These are phyloP conservation scores for Annulohypoxylon bovei DNA, from an alignment of 495 filamentous ascomycete genomes.

Conservation along the genomic window DNA sequence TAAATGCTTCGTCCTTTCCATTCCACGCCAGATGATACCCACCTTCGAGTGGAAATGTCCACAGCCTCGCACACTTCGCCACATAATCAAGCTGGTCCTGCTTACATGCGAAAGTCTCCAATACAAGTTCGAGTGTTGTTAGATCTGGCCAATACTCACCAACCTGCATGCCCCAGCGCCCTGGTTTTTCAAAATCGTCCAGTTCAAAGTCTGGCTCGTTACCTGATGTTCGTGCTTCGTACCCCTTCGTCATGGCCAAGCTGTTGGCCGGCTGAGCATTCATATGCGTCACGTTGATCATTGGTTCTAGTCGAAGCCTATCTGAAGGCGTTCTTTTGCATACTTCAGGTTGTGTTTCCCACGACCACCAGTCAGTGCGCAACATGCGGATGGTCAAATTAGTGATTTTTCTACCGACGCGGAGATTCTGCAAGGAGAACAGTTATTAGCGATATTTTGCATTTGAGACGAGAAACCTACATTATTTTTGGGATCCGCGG, in stretches of 20 bases:
- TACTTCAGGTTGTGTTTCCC: slow-evolving; percentile 18
- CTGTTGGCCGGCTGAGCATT: slow-evolving; percentile 2
- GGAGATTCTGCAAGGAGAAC: slow-evolving; percentile 15
- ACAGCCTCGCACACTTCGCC: slow-evolving; percentile 42
- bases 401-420: slow-evolving; percentile 42
- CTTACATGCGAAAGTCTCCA: slow-evolving; percentile 42
- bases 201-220: slow-evolving; percentile 40
- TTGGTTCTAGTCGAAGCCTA: slow-evolving; percentile 41
- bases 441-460: background rate
- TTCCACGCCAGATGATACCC: slow-evolving; percentile 38
- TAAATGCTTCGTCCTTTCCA: slow-evolving; percentile 19
- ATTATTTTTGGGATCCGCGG: background rate
- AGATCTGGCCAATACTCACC: slow-evolving; percentile 44
- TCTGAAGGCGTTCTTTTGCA: slow-evolving; percentile 8
- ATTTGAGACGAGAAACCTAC: background rate
- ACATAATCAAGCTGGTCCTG: slow-evolving; percentile 42
- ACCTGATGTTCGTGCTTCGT: slow-evolving; percentile 39
- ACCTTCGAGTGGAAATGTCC: slow-evolving; percentile 40
- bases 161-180: slow-evolving; percentile 42
- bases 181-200: slow-evolving; percentile 41
- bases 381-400: slow-evolving; percentile 42
- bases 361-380: slow-evolving; percentile 47
- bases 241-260: slow-evolving; percentile 38
- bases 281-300: slow-evolving; percentile 40
- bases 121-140: slow-evolving; percentile 33